phyloP scores from a whole-genome alignment of 768 basidiomycete genomes.

The Glaciozyma martinii region DNA sequence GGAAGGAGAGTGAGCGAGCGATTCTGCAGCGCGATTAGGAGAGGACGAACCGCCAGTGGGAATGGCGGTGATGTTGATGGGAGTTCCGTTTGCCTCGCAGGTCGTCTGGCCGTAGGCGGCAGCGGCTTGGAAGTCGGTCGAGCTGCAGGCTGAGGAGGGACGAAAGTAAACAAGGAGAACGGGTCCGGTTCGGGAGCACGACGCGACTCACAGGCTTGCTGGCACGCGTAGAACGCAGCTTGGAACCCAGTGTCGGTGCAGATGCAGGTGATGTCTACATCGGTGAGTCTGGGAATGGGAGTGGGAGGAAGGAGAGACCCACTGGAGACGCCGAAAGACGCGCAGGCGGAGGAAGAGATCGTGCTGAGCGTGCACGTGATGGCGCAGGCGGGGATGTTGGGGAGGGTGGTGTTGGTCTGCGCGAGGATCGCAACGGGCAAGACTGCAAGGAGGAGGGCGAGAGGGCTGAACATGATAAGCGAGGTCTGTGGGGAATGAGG shows the following conservation, averaged over 20 bases:
- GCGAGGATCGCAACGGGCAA: not conserved
- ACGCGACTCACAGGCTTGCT: not conserved
- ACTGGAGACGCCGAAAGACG: not conserved
- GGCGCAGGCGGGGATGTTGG: not conserved
- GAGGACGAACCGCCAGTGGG: not conserved
- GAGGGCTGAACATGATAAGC: too few species aligned
- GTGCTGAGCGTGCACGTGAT: not conserved
- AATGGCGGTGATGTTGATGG: not conserved
- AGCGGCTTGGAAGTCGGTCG: not conserved
- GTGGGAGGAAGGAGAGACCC: too few species aligned
- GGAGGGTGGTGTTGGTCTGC: not conserved
- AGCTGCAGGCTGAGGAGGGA: not conserved
- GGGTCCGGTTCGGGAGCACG: too few species aligned
- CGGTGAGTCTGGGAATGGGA: too few species aligned
- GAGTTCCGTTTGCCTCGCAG: not conserved
- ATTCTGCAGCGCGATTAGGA: not conserved
- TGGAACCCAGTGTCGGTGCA: not conserved
- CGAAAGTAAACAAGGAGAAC: too few species aligned
- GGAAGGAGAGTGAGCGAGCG: not conserved
- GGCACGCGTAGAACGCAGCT: not conserved
- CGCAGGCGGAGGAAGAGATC: conserved; percentile 4
- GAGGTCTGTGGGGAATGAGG: not conserved
- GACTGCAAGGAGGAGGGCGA: not conserved
- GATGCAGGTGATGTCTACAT: conserved; percentile 16
- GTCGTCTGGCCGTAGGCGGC: not conserved